A percentile compares a stretch with the other conserved stretches of the same genome.
Evolutionary conservation across 139 green algal species (phyloP).

Genomic region (Auxenochlorella pyrenoidosa): DNA sequence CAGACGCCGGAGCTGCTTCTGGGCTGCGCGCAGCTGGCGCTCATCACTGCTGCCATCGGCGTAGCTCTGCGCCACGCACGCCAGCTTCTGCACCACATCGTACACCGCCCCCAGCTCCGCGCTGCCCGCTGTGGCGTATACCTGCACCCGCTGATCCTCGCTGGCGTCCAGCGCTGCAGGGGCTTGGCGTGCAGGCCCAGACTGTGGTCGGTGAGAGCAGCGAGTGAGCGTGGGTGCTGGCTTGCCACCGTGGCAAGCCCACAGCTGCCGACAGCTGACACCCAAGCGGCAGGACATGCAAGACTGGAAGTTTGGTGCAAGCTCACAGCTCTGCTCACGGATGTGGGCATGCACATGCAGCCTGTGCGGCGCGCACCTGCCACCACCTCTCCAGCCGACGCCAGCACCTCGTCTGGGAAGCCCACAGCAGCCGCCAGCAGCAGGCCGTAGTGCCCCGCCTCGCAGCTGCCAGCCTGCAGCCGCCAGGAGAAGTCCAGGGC

Average conservation of each 20-base stretch:
- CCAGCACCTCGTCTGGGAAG: constrained; percentile 54
- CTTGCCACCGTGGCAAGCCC: too few relatives aligned
- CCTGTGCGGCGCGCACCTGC: not conserved
- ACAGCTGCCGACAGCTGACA: too few relatives aligned
- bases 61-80: constrained; percentile 18
- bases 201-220: too few relatives aligned
- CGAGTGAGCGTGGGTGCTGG: too few relatives aligned
- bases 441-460: constrained; percentile 69
- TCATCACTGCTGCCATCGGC: not conserved
- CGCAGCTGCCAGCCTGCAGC: constrained; percentile 48
- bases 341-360: too few relatives aligned
- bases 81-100: constrained; percentile 33
- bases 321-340: too few relatives aligned
- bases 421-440: constrained; percentile 60
- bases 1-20: constrained; percentile 23
- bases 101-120: constrained; percentile 21
- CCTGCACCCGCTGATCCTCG: not conserved
- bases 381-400: constrained; percentile 32
- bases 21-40: not conserved
- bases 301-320: too few relatives aligned
- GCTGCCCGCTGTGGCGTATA: not conserved
- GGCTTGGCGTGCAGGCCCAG: too few relatives aligned
- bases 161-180: constrained; percentile 6
- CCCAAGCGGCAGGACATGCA: too few relatives aligned
- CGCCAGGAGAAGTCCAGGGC: constrained; percentile 37